Conservation (phyloP, 2,329 filamentous ascomycete species). For the Paramyrothecium roridum region DNA sequence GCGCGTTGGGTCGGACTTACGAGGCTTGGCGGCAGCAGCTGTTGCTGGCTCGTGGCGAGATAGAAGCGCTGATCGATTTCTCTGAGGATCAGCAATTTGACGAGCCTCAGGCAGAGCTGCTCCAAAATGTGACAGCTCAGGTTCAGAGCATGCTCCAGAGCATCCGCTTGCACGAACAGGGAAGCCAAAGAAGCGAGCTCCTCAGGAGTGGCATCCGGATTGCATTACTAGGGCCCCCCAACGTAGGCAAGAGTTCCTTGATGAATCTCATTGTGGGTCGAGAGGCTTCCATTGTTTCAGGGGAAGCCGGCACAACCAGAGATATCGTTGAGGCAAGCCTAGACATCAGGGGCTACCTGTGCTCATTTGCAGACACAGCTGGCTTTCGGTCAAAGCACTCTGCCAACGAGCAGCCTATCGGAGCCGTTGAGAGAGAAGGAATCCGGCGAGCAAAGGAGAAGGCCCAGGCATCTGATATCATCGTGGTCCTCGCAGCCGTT, state of each 20-base stretch:
- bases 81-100: conserved; percentile 97
- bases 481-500: conserved; percentile 77
- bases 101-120: conserved; percentile 71
- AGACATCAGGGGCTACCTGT: conserved; percentile 85
- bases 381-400: conserved; percentile 62
- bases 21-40: conserved; percentile 77
- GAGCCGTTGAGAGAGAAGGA: conserved; percentile 80
- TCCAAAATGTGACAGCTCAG: conserved; percentile 65
- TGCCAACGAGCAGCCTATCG: conserved; percentile 42
- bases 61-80: conserved; percentile 96
- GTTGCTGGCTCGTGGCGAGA: conserved; percentile 78
- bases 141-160: conserved; percentile 58
- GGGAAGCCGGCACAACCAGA: conserved; percentile 87
- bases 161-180: conserved; percentile 68
- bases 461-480: conserved; percentile 78
- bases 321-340: conserved; percentile 91
- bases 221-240: conserved; percentile 85
- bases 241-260: conserved; percentile 91
- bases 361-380: conserved; percentile 93
- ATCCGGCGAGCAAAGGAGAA: conserved; percentile 82
- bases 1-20: conserved; percentile 69
- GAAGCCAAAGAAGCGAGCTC: conserved; percentile 78
- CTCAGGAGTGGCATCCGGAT: conserved; percentile 82
- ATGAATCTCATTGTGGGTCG: conserved; percentile 87
- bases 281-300: conserved; percentile 92